phyloP scores from a whole-genome alignment of 2,329 filamentous ascomycete species.

The Cercospora zeina region DNA sequence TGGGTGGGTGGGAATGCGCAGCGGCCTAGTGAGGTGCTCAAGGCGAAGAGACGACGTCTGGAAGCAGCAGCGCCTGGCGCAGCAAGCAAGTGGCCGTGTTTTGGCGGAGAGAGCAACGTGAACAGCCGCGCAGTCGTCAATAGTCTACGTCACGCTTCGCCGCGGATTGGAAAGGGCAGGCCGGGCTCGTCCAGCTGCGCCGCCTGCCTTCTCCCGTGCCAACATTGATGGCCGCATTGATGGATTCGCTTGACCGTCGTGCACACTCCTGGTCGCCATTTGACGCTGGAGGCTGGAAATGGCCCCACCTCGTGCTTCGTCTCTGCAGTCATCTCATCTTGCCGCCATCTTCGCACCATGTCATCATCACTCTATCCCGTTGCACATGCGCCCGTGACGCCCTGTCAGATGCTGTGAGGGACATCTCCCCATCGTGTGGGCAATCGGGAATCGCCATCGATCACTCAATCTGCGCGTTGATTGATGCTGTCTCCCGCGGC shows the following conservation, averaged over 20 bases:
- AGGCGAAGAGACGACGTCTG: constrained; percentile 1
- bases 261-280: neutral
- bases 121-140: neutral
- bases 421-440: neutral
- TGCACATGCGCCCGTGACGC: neutral
- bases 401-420: neutral
- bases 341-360: neutral
- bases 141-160: neutral
- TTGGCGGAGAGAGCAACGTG: neutral
- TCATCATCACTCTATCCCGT: neutral
- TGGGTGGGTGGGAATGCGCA: neutral
- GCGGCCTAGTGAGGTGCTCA: neutral
- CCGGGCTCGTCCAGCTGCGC: neutral
- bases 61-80: neutral
- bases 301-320: constrained; percentile 1
- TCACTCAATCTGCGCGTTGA: neutral
- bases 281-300: constrained; percentile 7
- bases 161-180: neutral
- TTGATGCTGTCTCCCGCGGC: neutral
- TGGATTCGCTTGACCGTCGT: neutral
- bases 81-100: neutral
- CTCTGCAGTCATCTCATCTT: neutral
- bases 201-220: neutral
- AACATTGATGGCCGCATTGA: neutral
- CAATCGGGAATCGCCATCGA: neutral